phyloP scores from a whole-genome alignment of 495 filamentous ascomycete genomes.

The Gamarada debralockiae region DNA sequence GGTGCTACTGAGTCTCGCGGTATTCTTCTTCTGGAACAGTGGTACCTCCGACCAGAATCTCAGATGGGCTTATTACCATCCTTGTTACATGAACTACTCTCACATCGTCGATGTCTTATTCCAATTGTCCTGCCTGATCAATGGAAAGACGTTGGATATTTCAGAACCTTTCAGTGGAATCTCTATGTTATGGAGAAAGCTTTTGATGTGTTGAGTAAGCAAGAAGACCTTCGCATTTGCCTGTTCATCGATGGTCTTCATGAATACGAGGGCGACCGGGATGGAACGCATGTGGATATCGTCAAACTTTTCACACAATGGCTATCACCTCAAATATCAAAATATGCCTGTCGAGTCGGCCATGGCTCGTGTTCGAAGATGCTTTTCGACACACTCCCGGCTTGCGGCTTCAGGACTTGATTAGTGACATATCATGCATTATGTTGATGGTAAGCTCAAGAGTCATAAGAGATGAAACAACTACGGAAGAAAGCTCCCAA shows the following conservation, averaged over 20 bases:
- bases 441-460: conserved; percentile 4
- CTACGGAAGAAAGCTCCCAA: not conserved
- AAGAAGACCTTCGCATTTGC: conserved; percentile 15
- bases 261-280: conserved; percentile 15
- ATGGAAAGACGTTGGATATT: not conserved
- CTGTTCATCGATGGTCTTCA: not conserved
- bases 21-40: conserved; percentile 34
- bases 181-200: not conserved
- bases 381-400: not conserved
- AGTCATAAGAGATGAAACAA: not conserved
- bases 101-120: conserved; percentile 12
- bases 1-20: conserved; percentile 4
- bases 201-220: conserved; percentile 8
- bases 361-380: conserved; percentile 24
- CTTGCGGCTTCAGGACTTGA: not conserved
- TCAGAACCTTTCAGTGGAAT: not conserved
- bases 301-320: conserved; percentile 16
- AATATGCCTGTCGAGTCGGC: conserved; percentile 32
- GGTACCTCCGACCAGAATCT: conserved; percentile 27
- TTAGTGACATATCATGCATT: not conserved
- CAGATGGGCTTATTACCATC: conserved; percentile 26
- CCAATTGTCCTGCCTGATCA: conserved; percentile 16
- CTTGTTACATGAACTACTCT: conserved; percentile 23
- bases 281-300: conserved; percentile 20
- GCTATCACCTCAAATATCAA: conserved; percentile 18